Evolutionary conservation across 2,329 filamentous ascomycete species (phyloP), one percentile per base, ranked within the genome.

Genomic region (Diaporthe sp.): DNA sequence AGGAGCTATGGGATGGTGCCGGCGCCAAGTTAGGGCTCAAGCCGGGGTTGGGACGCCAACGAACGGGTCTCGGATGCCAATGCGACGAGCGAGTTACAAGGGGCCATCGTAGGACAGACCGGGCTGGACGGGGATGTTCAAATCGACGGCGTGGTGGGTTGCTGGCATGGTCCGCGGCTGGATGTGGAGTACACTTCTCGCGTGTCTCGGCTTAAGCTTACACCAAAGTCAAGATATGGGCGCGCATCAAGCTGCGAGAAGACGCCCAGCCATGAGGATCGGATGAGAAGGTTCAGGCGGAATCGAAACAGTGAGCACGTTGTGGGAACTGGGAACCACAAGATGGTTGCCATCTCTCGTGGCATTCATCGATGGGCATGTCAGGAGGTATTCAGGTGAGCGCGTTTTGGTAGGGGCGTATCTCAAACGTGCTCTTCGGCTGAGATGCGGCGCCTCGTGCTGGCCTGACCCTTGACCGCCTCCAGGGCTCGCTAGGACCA

Each of bases 1-100:
- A 22, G 55, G 61, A 69, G 71, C 71, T 69, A 68, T 37, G 61
- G 55, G n/a, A 58, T 69, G 50, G 63, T 25, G 61, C 50, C 50
- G 32, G 35, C 51, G 25, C 53, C 59, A 55, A 58, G 39, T 19
- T 68, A 66, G 59, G 71, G 51, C 55, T 47, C 50, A 56, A 17
- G 22, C 51, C 25, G 25, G 37, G 59, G 71, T 58, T 19, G n/a
- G 35, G 50, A 68, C 59, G 55, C 39, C 70, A 58, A 50, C 50
- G 19, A 51, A 68, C 56, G 59, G 59, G 47, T 51, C 63, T 66
- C 63, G 44, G 63, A 66, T 66, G 44, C 44, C 44, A 66, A 51
- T 50, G 30, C 27, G 44, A n/a, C 37, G 30, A 35, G 42, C 44
- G 44, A 66, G 44, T 51, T 66, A 51, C 61, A 51, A 51, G 61